phyloP scores from a whole-genome alignment of 495 filamentous ascomycete genomes.

The Talaromyces adpressus region DNA sequence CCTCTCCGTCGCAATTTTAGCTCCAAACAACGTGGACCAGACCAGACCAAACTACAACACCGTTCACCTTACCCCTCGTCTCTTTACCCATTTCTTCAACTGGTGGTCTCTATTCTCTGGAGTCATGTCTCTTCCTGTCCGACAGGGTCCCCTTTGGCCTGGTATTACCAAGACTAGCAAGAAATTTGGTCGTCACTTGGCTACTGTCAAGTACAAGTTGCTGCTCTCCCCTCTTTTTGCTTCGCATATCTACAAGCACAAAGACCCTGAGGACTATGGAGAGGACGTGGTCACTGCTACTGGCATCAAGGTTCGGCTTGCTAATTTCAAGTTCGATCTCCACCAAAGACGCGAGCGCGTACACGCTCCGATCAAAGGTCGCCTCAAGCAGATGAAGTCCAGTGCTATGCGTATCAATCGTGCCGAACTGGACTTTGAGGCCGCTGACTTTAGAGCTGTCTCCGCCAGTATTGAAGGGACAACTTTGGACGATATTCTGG shows the following conservation, averaged over 20 bases:
- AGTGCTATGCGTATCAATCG: constrained; percentile 92
- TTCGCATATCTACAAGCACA: constrained; percentile 97
- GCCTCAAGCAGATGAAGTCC: constrained; percentile 66
- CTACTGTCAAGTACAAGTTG: constrained; percentile 95
- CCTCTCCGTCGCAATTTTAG: constrained; percentile 80
- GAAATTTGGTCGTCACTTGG: constrained; percentile 94
- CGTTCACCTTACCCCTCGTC: constrained; percentile 84
- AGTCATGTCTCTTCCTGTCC: constrained; percentile 88
- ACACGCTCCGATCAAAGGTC: constrained; percentile 65
- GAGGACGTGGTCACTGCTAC: constrained; percentile 82
- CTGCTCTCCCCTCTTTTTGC: constrained; percentile 88
- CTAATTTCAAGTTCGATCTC: constrained; percentile 92
- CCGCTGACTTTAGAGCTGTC: constrained; percentile 87
- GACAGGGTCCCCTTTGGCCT: constrained; percentile 86
- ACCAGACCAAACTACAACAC: constrained; percentile 62
- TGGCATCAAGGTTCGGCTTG: constrained; percentile 85
- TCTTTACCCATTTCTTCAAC: constrained; percentile 96
- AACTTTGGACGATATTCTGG: constrained; percentile 62
- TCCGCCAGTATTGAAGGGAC: constrained; percentile 84
- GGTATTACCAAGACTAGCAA: constrained; percentile 92
- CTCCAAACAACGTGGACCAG: constrained; percentile 64
- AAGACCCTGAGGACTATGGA: constrained; percentile 80
- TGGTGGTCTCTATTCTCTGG: constrained; percentile 98
- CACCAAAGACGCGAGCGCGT: constrained; percentile 93
- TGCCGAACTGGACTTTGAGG: constrained; percentile 83